Evolutionary conservation across 2,329 filamentous ascomycete genomes (phyloP), one percentile per base, ranked within the genome.

Genomic region (Xylaria sp.): DNA sequence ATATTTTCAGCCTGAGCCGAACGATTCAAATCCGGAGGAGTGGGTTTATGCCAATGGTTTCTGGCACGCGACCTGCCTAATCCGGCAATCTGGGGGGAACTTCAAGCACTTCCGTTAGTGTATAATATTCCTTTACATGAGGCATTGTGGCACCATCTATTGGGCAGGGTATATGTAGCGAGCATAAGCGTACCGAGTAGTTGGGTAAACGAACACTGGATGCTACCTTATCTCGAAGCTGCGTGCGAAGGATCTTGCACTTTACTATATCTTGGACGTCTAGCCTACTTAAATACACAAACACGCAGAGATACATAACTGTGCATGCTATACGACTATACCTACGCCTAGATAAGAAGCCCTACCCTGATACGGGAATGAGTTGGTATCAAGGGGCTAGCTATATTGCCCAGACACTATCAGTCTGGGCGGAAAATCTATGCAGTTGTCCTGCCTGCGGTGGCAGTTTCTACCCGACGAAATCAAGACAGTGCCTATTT

Each of bases 121-220:
- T 34, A 25, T 23, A 39, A n/a, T 20, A 48, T 50, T 30, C 36
- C 28, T 43, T 45, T 15, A 13, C 15, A 53, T 30, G 20, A 41
- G 20, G 23, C 25, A 45, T 30, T 53, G 48, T 63, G 45, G 23
- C 36, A 57, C 45, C 61, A 58, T 43, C 36, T 50, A 41, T 20
- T 20, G 30, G 36, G 13, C 10, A 58, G 45, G 25, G 43, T 23
- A n/a, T n/a, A n/a, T n/a, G n/a, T n/a, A 9, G 15, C 53, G 61
- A 52, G 53, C 34, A 41, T 61, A 61, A 66, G 63, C 58, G 63
- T 66, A 57, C 63, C 63, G 10, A 12, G 23, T 28, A 18, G 32
- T 25, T 66, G 63, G 63, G 41, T 48, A 52, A 10, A 25, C 23
- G 15, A 32, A 45, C 15, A 15, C 8, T 20, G 18, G 50, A 63